Evolutionary conservation across 306 rosid species (phyloP), one percentile per base, ranked within the genome.

Genomic region (Calophaca sinica): DNA sequence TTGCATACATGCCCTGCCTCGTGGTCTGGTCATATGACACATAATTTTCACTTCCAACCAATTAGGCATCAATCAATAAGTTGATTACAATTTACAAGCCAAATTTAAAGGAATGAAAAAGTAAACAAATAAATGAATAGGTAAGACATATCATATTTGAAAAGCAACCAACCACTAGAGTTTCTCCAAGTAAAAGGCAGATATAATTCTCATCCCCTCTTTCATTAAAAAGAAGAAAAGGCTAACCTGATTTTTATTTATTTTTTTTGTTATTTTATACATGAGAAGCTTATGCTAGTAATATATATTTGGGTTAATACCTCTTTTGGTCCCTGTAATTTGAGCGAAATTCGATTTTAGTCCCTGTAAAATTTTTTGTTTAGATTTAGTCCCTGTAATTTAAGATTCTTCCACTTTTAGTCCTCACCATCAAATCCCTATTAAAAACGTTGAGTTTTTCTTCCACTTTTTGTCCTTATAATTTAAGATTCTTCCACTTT

Each of bases 201-300:
- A 49, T 28, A 76, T 72, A 60, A 44, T 71, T 52, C 35, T 38
- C 53, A 44, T 26, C 41, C 55, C 50, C 55, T 66, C 15, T 38
- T 35, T 69, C 78, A 62, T 38, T 12, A 62, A 80, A 67, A 29
- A 44, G 44, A 51, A 61, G 32, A 15, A n/a, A 77, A 44, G 58
- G 26, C 31, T 48, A 62, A 73, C n/a, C 46, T 9, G 14, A 29
- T 48, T 20, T 20, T 20, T 20, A 20, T 13, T 13, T n/a, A n/a
- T 58, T 28, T 35, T 11, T 31, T 31, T 46, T 46, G 42, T 45
- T 26, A 45, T 68, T 28, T 26, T 48, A 59, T 12, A 41, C 50
- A 39, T 66, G 7, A 39, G 62, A 39, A 60, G 39, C 73, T 7
- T 49, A 28, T 70, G 57, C 48, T 39, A 11, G 7, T 73, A 11